A percentile compares a stretch with the other conserved stretches of the same genome.
Evolutionary conservation across 2,329 filamentous ascomycete species (phyloP).

Genomic region (Cladosporium sp.): DNA sequence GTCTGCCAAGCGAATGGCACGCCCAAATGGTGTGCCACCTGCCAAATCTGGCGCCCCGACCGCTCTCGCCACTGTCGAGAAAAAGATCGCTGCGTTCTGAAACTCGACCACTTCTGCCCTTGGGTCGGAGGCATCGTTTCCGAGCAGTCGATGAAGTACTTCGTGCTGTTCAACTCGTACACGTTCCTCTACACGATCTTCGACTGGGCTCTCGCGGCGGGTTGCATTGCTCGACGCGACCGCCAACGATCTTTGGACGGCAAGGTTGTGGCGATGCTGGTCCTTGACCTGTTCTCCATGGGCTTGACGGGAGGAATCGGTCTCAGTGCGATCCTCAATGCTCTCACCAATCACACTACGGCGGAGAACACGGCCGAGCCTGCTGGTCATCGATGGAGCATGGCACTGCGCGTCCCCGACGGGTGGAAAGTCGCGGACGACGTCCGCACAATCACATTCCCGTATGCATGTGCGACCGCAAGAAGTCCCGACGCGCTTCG

Average conservation of each 20-base stretch:
- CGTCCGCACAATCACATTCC: background rate
- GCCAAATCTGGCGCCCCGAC: background rate
- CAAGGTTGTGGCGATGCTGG: background rate
- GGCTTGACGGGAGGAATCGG: background rate
- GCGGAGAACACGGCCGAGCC: background rate
- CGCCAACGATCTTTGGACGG: background rate
- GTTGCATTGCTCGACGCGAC: background rate
- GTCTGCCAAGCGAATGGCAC: background rate
- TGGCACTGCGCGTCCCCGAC: background rate
- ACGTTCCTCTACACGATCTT: constrained; percentile 2
- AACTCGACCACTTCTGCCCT: background rate
- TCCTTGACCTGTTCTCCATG: background rate
- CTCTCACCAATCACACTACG: background rate
- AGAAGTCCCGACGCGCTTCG: background rate
- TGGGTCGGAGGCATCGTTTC: background rate
- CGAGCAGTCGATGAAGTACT: constrained; percentile 6
- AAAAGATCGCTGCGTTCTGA: background rate
- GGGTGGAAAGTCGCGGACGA: background rate
- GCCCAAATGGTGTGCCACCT: background rate
- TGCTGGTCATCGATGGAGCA: background rate
- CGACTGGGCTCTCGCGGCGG: background rate
- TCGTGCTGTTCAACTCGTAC: constrained; percentile 3
- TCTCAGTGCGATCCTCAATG: background rate
- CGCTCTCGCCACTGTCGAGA: constrained; percentile 4
- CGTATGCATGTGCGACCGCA: background rate